Evolutionary conservation across 164 flowering plant genomes (phyloP), one percentile per base, ranked within the genome.

Genomic region (Macadamia integrifolia): DNA sequence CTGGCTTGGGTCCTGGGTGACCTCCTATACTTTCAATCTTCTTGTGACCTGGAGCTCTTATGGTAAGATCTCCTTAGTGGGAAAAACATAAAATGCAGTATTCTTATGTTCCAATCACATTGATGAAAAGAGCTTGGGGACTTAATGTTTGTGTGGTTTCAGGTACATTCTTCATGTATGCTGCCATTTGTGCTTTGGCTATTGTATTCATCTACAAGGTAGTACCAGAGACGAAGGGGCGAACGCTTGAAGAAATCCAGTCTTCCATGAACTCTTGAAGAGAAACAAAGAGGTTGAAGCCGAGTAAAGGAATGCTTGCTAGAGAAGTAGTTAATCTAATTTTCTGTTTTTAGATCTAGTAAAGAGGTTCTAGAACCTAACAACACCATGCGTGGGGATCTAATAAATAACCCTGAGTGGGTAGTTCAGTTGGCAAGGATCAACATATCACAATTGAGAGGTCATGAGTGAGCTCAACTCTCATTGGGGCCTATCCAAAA

Each of bases 151-250:
- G 40, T 56, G 8, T 71, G 15, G 53, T 29, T 53, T 71, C 75
- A 79, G 77, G 82, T 42, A 71, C 77, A 31, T 74, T 76, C 60
- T 14, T 76, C 23, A 43, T 76, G 10, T 76, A 23, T 32, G 67
- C 77, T 0, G 79, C 31, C 6, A 70, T 85, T 57, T 83, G 84
- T 65, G 91, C 80, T 18, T 58, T 84, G 12, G 80, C 79, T n/a
- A 76, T 93, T 29, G 12, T 88, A 18, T 93, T 91, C 60, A 76
- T 91, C 52, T 69, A 77, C 58, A 72, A 64, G 66, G 60, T 89
- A 42, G 91, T 91, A 18, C 98, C 97, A 9, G 97, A 91, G 80
- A 93, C 97, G 2, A 91, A 89, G 68, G 94, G 98, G 35, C 79
- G 82, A 70, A 88, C 89, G 40, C 80, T 89, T 62, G 97, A 93